Evolutionary conservation across 2,329 filamentous ascomycete species (phyloP).

Genomic region (Fusarium miscanthi): DNA sequence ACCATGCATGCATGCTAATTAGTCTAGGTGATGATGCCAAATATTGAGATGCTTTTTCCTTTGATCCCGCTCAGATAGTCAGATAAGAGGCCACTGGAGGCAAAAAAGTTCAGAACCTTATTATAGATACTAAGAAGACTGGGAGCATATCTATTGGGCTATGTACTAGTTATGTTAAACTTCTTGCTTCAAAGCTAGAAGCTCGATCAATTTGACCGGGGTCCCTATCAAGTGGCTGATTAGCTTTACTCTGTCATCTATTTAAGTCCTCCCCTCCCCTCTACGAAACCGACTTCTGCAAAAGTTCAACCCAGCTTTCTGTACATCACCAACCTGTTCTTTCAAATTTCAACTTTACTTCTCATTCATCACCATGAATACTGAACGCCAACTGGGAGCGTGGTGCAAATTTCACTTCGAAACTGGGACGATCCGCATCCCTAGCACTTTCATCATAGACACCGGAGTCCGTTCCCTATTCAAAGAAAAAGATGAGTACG

Average conservation of each 20-base stretch:
- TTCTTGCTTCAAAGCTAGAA: background rate
- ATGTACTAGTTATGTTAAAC: too few species aligned
- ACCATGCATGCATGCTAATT: too few species aligned
- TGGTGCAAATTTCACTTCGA: background rate
- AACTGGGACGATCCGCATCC: background rate
- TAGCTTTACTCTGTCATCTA: background rate
- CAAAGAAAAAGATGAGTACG: background rate
- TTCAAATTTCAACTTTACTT: background rate
- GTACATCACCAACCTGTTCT: background rate
- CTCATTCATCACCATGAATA: background rate
- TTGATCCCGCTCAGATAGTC: too few species aligned
- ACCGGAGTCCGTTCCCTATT: background rate
- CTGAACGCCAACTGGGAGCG: background rate
- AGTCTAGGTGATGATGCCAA: too few species aligned
- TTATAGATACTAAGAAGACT: too few species aligned
- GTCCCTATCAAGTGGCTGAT: background rate
- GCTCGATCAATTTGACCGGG: background rate
- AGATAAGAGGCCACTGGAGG: too few species aligned
- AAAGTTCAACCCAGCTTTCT: background rate
- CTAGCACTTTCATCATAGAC: background rate
- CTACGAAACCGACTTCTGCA: background rate
- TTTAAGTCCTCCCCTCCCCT: background rate
- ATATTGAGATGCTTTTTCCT: too few species aligned
- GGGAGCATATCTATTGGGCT: too few species aligned
- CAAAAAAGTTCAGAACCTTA: too few species aligned